Conservation (phyloP, 1,139 yeast species). For the Magnusiomyces fungicola region DNA sequence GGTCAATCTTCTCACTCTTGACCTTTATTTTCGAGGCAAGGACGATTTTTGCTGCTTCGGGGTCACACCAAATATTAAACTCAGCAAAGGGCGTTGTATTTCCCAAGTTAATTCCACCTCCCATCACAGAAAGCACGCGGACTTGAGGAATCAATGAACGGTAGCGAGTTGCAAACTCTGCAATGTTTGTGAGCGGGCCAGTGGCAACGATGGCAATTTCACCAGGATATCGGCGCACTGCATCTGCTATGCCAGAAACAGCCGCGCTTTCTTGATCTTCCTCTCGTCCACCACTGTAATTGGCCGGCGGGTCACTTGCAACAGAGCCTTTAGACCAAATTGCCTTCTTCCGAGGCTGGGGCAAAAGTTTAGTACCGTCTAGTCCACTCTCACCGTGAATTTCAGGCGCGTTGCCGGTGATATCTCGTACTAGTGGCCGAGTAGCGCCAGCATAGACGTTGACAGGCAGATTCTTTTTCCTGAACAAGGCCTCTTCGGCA, state of each 20-base stretch:
- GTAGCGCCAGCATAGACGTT: constrained; percentile 63
- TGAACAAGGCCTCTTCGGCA: background rate
- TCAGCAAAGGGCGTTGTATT: constrained; percentile 59
- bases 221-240: constrained; percentile 40
- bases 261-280: constrained; percentile 29
- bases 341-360: constrained; percentile 35
- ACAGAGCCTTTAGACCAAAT: constrained; percentile 22
- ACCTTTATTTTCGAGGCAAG: constrained; percentile 27
- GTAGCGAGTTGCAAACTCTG: constrained; percentile 42
- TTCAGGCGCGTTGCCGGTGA: constrained; percentile 46
- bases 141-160: constrained; percentile 47
- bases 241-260: constrained; percentile 50
- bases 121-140: constrained; percentile 59
- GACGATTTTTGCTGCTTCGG: constrained; percentile 59
- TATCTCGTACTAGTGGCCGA: constrained; percentile 45
- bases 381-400: constrained; percentile 72
- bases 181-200: constrained; percentile 68
- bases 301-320: background rate
- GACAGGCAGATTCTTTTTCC: constrained; percentile 29
- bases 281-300: background rate
- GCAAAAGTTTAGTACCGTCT: constrained; percentile 61
- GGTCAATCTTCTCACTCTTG: background rate
- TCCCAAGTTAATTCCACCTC: constrained; percentile 51
- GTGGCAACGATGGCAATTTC: constrained; percentile 55
- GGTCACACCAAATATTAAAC: constrained; percentile 71